These are phyloP conservation scores for Microglena sp. DNA, from an alignment of 139 green algal species.

Conservation along the genomic window DNA sequence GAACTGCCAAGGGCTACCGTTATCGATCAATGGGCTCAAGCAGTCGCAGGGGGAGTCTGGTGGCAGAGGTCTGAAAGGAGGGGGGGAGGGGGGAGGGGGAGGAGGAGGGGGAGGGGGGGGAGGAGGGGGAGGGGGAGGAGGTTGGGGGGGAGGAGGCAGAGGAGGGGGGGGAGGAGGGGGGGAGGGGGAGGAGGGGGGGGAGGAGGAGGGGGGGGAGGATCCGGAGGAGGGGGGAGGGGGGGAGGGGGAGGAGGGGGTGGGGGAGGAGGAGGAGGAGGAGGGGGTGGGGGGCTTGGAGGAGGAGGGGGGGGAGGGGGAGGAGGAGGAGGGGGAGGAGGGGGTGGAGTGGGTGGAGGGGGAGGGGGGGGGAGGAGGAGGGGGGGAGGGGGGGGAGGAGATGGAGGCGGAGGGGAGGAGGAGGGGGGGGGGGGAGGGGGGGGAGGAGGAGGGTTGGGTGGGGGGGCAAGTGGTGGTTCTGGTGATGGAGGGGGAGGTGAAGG, in stretches of 20 bases:
- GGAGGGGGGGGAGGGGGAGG: neutral
- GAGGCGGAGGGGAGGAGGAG: neutral
- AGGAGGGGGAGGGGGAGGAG: neutral
- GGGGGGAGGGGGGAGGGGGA: conserved; percentile 8
- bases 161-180: neutral
- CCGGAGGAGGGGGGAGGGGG: no score
- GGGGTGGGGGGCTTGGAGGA: neutral
- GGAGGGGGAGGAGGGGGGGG: neutral
- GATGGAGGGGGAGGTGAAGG: neutral
- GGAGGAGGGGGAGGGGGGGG: conserved; percentile 1
- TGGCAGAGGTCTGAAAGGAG: conserved; percentile 6
- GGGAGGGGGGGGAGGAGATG: neutral
- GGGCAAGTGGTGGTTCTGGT: neutral
- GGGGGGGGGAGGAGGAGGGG: neutral
- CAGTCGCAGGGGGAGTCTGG: conserved; percentile 19
- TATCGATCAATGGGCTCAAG: conserved; percentile 26
- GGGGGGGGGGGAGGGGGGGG: neutral
- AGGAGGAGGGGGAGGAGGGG: conserved; percentile 1
- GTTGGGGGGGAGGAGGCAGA: neutral
- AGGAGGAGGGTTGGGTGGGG: conserved; percentile 8
- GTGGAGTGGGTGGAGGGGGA: conserved; percentile 9
- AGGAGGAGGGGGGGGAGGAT: neutral
- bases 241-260: no score
- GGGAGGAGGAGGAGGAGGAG: conserved; percentile 7
- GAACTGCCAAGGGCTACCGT: conserved; percentile 20